Conservation (phyloP, 495 filamentous ascomycete species). For the Penicillium bialowiezense region DNA sequence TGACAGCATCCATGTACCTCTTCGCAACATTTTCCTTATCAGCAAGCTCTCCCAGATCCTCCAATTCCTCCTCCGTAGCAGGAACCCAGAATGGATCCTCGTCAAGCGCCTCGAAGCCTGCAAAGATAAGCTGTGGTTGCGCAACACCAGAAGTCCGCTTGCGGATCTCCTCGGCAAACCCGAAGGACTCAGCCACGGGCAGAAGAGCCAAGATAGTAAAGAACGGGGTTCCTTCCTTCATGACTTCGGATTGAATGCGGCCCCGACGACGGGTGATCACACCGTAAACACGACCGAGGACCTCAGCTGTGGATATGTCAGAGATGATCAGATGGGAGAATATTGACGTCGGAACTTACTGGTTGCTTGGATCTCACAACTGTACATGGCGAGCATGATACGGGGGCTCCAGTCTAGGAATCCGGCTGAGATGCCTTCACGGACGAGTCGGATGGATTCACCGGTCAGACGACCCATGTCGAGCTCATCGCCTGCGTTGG, state of each 20-base stretch:
- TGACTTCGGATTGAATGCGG: conserved; percentile 79
- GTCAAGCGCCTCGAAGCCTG: conserved; percentile 82
- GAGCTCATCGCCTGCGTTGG: conserved; percentile 52
- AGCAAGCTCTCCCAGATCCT: conserved; percentile 90
- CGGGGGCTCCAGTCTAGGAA: conserved; percentile 96
- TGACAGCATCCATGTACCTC: conserved; percentile 88
- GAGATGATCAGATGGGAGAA: conserved; percentile 1
- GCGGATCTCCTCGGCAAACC: conserved; percentile 92
- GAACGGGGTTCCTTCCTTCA: conserved; percentile 95
- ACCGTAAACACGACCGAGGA: conserved; percentile 90
- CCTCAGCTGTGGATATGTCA: conserved; percentile 61
- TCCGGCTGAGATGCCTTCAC: conserved; percentile 77
- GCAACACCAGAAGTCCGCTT: conserved; percentile 90
- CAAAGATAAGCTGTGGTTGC: conserved; percentile 88
- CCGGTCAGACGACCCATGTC: conserved; percentile 85
- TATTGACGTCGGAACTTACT: conserved; percentile 51
- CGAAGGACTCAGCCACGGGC: conserved; percentile 92
- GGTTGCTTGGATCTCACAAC: conserved; percentile 92
- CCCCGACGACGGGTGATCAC: conserved; percentile 90
- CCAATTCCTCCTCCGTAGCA: conserved; percentile 91
- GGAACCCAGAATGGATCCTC: conserved; percentile 99
- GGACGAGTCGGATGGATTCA: conserved; percentile 84
- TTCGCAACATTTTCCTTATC: conserved; percentile 95
- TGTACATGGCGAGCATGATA: conserved; percentile 96
- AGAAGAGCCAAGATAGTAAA: conserved; percentile 86